Conservation (phyloP, 345 rosid genomes). For the Eucalyptus caleyi region DNA sequence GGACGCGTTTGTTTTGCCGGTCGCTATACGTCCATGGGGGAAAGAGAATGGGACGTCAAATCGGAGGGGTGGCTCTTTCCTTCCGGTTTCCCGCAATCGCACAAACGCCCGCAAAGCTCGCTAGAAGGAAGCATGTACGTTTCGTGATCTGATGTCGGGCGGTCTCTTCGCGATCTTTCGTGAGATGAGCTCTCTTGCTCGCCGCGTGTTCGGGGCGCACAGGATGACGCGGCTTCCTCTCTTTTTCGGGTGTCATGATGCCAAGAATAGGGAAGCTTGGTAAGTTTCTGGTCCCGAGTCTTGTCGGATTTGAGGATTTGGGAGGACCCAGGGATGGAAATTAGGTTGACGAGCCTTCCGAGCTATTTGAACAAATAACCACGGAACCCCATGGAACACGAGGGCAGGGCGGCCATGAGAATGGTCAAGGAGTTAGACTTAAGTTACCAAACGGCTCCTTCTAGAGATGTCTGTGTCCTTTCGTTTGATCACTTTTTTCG, state of each 20-base stretch:
- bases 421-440: neutral
- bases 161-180: neutral
- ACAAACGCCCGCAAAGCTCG: neutral
- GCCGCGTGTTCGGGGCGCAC: neutral
- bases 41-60: neutral
- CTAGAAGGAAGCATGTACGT: neutral
- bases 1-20: neutral
- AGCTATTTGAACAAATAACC: neutral
- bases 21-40: neutral
- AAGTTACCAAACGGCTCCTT: neutral
- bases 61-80: neutral
- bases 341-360: neutral
- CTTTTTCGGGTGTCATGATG: neutral
- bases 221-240: neutral
- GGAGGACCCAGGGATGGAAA: neutral
- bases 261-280: neutral
- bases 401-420: neutral
- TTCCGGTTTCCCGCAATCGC: neutral
- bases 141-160: neutral
- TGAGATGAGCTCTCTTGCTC: neutral
- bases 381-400: neutral
- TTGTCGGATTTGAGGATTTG: neutral
- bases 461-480: neutral
- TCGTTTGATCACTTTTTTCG: neutral
- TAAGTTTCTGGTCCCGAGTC: neutral